Percentiles rank a stretch among this genome's conserved stretches.
phyloP scores from a whole-genome alignment of 352 stramenopile species.

The Phytophthora vignae region DNA sequence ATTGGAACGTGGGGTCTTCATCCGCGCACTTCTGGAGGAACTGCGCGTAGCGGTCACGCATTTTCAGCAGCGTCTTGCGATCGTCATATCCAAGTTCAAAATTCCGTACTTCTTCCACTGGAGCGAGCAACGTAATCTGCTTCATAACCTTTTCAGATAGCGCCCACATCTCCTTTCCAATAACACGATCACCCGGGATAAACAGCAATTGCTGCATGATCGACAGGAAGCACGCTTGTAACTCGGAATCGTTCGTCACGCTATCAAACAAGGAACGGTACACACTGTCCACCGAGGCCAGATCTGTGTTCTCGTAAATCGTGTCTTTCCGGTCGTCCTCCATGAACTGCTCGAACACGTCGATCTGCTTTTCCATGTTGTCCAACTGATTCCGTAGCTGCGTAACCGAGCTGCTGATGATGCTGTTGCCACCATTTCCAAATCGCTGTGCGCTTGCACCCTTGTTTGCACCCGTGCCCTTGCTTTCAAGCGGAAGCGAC shows the following conservation, averaged over 20 bases:
- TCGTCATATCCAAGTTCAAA: constrained; percentile 87
- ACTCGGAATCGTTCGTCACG: constrained; percentile 65
- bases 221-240: constrained; percentile 78
- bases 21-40: constrained; percentile 79
- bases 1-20: constrained; percentile 72
- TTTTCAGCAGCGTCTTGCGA: constrained; percentile 76
- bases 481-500: constrained; percentile 37
- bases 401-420: constrained; percentile 77
- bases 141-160: constrained; percentile 81
- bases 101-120: constrained; percentile 82
- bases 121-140: constrained; percentile 76
- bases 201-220: constrained; percentile 89
- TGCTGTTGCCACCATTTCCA: constrained; percentile 52
- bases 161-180: constrained; percentile 91
- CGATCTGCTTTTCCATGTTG: constrained; percentile 91
- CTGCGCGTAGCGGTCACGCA: constrained; percentile 78
- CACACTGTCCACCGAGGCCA: constrained; percentile 75
- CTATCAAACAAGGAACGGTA: constrained; percentile 67
- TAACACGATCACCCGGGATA: constrained; percentile 79
- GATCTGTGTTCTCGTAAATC: constrained; percentile 84
- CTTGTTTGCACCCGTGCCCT: too few species aligned
- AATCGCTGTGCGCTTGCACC: constrained; percentile 11
- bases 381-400: constrained; percentile 85
- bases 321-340: constrained; percentile 89
- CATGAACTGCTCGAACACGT: constrained; percentile 91